These are phyloP conservation scores for Rhizoclosmatium globosum DNA, from an alignment of 192 early-diverging fungal genomes.

Conservation along the genomic window DNA sequence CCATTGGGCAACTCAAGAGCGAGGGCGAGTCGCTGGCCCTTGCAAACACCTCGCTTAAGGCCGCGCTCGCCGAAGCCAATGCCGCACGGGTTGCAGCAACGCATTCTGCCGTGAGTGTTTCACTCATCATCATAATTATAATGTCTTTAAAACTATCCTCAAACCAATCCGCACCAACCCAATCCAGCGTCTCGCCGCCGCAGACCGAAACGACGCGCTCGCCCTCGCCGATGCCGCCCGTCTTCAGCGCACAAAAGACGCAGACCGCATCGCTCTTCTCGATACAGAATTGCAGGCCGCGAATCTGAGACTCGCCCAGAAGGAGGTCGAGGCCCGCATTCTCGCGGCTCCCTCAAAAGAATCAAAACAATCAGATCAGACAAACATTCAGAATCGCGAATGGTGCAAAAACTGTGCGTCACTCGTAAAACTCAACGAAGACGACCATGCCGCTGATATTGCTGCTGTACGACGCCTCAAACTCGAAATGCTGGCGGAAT, in stretches of 20 bases:
- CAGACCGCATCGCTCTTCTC: neutral
- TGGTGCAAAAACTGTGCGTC: constrained; percentile 6
- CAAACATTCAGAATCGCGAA: neutral
- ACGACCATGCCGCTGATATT: constrained; percentile 5
- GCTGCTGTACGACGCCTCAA: neutral
- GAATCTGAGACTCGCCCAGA: neutral
- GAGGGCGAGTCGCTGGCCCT: neutral
- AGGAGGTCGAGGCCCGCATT: neutral
- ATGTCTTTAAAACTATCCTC: neutral
- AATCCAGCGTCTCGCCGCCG: constrained; percentile 1
- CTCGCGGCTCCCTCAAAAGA: neutral
- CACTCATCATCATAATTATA: neutral
- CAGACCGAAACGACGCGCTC: neutral
- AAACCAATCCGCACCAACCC: neutral
- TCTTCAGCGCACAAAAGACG: neutral
- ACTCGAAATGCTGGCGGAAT: neutral
- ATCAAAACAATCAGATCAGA: neutral
- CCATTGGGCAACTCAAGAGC: neutral
- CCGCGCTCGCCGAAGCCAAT: neutral
- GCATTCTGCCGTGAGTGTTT: neutral
- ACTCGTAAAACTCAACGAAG: neutral
- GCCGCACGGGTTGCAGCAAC: neutral
- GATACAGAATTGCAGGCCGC: neutral
- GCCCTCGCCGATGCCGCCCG: neutral
- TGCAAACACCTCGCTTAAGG: neutral